Conservation (phyloP, 2,329 filamentous ascomycete species). For the Neofusicoccum kwambonambiense region DNA sequence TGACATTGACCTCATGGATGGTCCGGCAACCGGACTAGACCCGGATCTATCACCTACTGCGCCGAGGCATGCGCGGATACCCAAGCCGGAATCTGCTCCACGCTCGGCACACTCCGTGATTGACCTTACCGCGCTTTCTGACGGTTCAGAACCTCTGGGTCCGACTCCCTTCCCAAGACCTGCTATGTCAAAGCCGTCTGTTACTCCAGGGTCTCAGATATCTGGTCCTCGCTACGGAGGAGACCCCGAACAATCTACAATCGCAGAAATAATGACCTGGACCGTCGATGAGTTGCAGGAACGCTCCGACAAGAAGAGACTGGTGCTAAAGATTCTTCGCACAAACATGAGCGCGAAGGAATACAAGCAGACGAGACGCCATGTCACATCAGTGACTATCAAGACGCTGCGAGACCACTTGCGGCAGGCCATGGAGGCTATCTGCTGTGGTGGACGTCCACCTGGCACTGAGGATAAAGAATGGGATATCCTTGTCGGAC, state of each 20-base stretch:
- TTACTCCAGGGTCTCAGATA: background rate
- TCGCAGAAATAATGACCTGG: conserved; percentile 32
- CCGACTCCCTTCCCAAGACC: background rate
- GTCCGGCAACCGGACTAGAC: background rate
- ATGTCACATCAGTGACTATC: conserved; percentile 19
- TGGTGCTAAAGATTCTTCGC: conserved; percentile 44
- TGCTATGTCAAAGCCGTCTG: too few relatives aligned
- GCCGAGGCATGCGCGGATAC: background rate
- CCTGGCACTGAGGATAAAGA: conserved; percentile 18
- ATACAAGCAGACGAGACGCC: background rate
- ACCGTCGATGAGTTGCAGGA: conserved; percentile 37
- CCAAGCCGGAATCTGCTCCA: background rate
- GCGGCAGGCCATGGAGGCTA: background rate
- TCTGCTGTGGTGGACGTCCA: background rate
- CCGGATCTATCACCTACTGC: background rate
- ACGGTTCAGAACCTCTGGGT: background rate
- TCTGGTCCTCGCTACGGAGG: background rate
- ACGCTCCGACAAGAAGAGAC: conserved; percentile 42
- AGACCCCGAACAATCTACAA: conserved; percentile 20
- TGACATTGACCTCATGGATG: background rate
- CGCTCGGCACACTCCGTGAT: background rate
- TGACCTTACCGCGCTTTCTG: background rate
- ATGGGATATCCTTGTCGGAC: conserved; percentile 25
- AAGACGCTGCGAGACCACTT: background rate
- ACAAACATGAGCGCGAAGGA: background rate